Evolutionary conservation across 129 eudicot species (phyloP).

Genomic region (Flaveria trinervia): DNA sequence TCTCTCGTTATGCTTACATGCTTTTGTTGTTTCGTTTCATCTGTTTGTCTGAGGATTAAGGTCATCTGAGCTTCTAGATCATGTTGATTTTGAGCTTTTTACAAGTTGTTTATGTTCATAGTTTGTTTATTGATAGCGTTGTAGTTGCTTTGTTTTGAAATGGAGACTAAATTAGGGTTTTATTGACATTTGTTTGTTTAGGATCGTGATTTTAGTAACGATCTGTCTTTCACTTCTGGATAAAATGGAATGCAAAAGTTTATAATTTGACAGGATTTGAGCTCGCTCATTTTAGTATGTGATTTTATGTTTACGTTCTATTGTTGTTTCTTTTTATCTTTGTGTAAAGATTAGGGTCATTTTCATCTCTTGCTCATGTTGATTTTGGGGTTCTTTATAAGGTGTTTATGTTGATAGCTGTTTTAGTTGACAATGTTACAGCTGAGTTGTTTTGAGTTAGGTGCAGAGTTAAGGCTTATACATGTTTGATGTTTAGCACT

Average conservation of each 20-base stretch:
- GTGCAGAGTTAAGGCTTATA: neutral
- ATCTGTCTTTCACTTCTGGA: neutral
- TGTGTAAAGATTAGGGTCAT: neutral
- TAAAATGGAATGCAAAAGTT: neutral
- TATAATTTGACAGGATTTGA: neutral
- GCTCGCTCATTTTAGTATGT: no score
- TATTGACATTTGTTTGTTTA: neutral
- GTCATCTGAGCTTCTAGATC: neutral
- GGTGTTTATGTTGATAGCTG: neutral
- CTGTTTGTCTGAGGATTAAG: neutral
- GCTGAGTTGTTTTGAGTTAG: neutral
- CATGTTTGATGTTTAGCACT: neutral
- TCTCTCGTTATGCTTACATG: neutral
- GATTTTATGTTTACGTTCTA: no score
- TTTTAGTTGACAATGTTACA: neutral
- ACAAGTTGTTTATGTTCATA: neutral
- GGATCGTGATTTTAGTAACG: neutral
- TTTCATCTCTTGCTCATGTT: neutral
- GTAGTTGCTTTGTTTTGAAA: neutral
- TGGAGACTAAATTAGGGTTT: neutral
- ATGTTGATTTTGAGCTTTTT: neutral
- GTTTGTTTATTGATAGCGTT: neutral
- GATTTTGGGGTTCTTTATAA: neutral
- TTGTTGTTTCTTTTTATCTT: neutral
- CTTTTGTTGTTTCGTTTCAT: neutral